Conservation (phyloP, 139 green algal species). For the Monoraphidium neglectum region DNA sequence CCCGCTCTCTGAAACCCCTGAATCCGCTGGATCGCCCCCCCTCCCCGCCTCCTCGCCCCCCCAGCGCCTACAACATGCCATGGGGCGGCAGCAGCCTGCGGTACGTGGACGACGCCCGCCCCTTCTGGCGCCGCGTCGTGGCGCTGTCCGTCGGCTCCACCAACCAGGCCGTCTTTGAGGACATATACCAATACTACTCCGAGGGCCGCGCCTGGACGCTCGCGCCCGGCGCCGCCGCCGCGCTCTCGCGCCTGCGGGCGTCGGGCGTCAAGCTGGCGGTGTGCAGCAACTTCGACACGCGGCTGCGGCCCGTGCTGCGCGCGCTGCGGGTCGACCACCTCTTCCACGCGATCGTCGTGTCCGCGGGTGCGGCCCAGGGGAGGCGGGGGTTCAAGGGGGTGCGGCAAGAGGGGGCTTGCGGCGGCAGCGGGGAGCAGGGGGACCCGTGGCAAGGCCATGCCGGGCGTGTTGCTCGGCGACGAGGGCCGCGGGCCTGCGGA, state of each 20-base stretch:
- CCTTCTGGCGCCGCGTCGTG: constrained; percentile 61
- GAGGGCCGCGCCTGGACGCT: constrained; percentile 57
- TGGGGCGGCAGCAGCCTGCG: constrained; percentile 53
- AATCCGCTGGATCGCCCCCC: too few species aligned
- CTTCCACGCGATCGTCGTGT: constrained; percentile 85
- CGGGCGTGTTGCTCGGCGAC: not conserved
- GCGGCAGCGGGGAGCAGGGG: too few species aligned
- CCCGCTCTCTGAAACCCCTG: not conserved
- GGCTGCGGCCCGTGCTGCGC: constrained; percentile 76
- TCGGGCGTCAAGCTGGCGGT: constrained; percentile 69
- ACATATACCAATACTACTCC: constrained; percentile 74
- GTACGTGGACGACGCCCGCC: constrained; percentile 76
- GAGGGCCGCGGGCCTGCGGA: not conserved
- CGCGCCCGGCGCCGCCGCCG: constrained; percentile 47
- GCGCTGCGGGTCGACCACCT: constrained; percentile 58
- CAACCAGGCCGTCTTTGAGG: constrained; percentile 41
- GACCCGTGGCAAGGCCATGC: not conserved
- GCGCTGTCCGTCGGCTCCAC: constrained; percentile 15
- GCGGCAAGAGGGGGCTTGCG: too few species aligned
- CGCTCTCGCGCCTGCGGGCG: constrained; percentile 55
- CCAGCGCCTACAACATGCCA: constrained; percentile 73
- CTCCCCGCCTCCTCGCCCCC: too few species aligned
- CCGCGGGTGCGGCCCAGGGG: constrained; percentile 31
- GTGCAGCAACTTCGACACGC: constrained; percentile 92
- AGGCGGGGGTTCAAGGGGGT: not conserved